Base-by-base conservation (phyloP, 768 basidiomycete genomes). In the Podaxis sp. region DNA sequence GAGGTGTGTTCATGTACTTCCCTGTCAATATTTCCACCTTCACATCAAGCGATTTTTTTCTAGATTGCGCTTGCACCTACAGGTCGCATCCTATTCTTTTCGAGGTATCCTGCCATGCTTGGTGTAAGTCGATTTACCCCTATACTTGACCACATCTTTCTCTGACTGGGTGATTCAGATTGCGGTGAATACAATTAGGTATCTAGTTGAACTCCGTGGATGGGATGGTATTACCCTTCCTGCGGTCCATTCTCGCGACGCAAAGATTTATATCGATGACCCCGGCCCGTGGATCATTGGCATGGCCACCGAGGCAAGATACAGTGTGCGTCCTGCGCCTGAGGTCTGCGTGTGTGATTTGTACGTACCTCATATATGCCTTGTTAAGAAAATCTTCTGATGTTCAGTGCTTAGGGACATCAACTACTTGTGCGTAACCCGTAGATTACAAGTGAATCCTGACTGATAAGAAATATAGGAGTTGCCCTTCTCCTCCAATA, bases 271-370 rank as follows among this genome's bases (percentile, higher is more conserved):
- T 65, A 89, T 95, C 63, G 95, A 98, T 65, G 95, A 98, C 71
- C 93, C 95, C 46, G 95, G 95, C 36, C 96, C 96, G 62, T 98
- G 93, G 88, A 94, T 98, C 67, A 84, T 98, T 72, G 95, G 92
- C 37, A 79, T 96, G 40, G 86, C 92, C 10, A 91, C 91, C 1
- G 90, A 95, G 69, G 88, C 90, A 6, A 82, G 92, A 61, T 90
- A 93, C 70, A 83, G 90, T 64, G 77, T 93, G 18, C 79, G 89
- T 27, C 82, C 88, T 7, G 77, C 87, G 1, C 77, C 90, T 0
- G 96, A 98, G 69, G 88, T 95, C 35, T 93, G 91, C 69, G 79
- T 97, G 44, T 87, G 91, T 65, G 93, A 96, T 72, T 74, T 96
- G 84, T 94, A 78, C 72, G 86, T 80, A 23, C 23, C 27, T 59